phyloP scores from a whole-genome alignment of 768 basidiomycete genomes.

The Amanita thiersii region DNA sequence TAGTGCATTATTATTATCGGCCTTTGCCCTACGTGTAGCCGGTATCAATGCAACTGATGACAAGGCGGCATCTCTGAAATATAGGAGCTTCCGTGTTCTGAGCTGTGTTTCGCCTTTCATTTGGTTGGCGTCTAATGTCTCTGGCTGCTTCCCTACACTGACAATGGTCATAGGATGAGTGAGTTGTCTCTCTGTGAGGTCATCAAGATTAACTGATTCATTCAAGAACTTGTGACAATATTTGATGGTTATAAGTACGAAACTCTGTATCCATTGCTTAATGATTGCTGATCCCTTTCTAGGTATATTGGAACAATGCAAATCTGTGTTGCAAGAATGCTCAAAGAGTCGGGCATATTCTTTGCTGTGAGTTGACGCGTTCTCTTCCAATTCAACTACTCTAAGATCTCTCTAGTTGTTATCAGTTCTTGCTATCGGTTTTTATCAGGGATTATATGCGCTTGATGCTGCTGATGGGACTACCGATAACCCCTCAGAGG shows the following conservation, averaged over 20 bases:
- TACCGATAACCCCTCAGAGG: conserved; percentile 41
- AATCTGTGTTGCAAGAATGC: conserved; percentile 88
- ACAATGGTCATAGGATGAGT: conserved; percentile 63
- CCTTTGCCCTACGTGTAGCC: conserved; percentile 65
- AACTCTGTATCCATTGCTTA: not conserved
- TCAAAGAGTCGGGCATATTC: conserved; percentile 89
- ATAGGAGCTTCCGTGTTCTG: conserved; percentile 81
- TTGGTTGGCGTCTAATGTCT: conserved; percentile 44
- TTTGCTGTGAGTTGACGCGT: conserved; percentile 56
- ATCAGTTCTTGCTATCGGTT: conserved; percentile 77
- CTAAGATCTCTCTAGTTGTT: conserved; percentile 43
- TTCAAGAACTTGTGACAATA: conserved; percentile 64
- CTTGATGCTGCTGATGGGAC: conserved; percentile 86
- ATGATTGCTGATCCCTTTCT: conserved; percentile 2
- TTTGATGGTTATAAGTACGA: conserved; percentile 75
- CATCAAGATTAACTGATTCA: not conserved
- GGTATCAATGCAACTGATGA: conserved; percentile 37
- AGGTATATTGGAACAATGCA: conserved; percentile 91
- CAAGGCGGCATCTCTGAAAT: conserved; percentile 27
- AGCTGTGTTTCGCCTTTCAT: conserved; percentile 85
- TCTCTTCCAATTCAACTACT: not conserved
- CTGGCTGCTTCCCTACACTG: not conserved
- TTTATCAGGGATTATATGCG: conserved; percentile 82
- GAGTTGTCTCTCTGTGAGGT: conserved; percentile 19
- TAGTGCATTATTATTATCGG: conserved; percentile 61